Conservation (phyloP, 345 rosid species). For the Microcos paniculata region DNA sequence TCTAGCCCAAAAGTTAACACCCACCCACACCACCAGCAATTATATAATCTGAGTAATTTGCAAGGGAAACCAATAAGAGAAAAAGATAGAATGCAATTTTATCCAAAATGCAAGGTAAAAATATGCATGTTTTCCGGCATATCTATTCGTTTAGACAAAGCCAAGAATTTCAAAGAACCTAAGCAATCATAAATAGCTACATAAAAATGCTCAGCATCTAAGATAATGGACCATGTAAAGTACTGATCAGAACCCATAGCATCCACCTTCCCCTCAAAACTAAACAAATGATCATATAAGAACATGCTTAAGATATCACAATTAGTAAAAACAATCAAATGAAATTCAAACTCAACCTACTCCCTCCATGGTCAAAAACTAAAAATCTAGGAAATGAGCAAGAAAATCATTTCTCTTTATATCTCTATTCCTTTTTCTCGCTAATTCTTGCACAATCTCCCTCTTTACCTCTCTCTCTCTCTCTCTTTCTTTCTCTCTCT, state of each 20-base stretch:
- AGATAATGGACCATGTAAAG: background rate
- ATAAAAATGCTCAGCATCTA: background rate
- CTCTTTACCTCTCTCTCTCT: no score
- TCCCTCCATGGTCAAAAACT: no score
- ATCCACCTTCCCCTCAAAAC: background rate
- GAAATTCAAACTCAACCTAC: background rate
- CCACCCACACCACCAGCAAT: background rate
- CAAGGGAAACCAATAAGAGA: background rate
- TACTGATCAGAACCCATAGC: background rate
- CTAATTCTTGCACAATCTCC: background rate
- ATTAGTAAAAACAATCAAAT: background rate
- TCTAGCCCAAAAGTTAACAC: background rate
- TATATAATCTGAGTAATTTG: background rate
- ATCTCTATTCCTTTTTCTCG: background rate
- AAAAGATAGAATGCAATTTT: background rate
- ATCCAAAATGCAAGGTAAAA: background rate
- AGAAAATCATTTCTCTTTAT: background rate
- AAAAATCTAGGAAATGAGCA: no score
- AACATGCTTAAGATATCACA: background rate
- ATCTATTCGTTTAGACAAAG: background rate
- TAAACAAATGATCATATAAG: background rate
- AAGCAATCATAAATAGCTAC: background rate
- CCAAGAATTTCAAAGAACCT: background rate
- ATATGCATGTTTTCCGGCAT: background rate
- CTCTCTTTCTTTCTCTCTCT: no score